Conservation (phyloP, 202 grass and related monocot genomes). For the Bolboschoenoplectus hybrid region DNA sequence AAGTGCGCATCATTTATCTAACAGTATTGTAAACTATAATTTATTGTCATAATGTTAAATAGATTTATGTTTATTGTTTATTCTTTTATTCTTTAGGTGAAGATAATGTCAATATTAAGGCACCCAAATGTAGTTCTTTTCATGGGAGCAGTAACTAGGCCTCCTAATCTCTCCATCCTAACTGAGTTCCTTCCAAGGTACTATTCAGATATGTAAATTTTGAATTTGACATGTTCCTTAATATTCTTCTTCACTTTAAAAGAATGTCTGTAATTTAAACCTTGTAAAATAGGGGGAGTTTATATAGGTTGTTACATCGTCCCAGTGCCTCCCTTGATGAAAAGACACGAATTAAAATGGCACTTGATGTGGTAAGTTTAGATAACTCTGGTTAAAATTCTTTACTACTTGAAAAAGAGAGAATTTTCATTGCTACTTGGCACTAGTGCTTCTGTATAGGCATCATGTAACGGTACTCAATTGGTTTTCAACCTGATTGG, state of each 20-base stretch:
- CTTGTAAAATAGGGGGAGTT: conserved; percentile 64
- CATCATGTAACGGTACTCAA: conserved; percentile 26
- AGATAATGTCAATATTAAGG: conserved; percentile 91
- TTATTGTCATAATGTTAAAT: conserved; percentile 30
- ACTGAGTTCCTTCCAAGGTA: conserved; percentile 95
- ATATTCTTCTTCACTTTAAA: conserved; percentile 27
- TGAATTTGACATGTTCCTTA: conserved; percentile 15
- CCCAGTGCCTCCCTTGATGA: conserved; percentile 82
- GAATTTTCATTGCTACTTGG: not conserved
- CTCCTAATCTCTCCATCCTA: conserved; percentile 98
- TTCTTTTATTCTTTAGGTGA: conserved; percentile 63
- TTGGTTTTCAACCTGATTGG: conserved; percentile 1
- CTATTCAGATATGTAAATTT: conserved; percentile 40
- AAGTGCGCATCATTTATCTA: conserved; percentile 58
- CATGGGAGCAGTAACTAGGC: conserved; percentile 95
- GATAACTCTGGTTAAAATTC: conserved; percentile 33
- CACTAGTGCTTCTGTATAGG: conserved; percentile 1
- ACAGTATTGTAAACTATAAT: conserved; percentile 2
- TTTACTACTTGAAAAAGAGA: not conserved
- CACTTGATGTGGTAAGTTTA: conserved; percentile 91
- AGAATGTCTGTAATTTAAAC: not conserved
- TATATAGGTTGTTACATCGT: conserved; percentile 94
- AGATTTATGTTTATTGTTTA: conserved; percentile 42
- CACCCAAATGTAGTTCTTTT: conserved; percentile 99
- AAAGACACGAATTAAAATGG: conserved; percentile 89